Evolutionary conservation across 305 asterid genomes (phyloP).

Genomic region (Euphrasia arctica): DNA sequence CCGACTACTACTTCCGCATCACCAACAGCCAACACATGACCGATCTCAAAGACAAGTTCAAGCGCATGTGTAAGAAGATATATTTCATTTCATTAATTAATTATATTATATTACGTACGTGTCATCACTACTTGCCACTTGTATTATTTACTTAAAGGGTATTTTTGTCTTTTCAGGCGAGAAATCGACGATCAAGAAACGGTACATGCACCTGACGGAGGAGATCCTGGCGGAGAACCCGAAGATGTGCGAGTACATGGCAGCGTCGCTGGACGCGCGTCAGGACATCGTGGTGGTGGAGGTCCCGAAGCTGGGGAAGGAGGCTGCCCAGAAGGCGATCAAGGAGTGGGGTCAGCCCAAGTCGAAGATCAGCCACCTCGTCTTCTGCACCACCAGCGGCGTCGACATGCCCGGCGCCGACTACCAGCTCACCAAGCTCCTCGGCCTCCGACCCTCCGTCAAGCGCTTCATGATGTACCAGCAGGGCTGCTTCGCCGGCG

Average conservation of each 20-base stretch:
- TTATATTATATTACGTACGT: neutral
- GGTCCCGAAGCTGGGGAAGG: constrained; percentile 68
- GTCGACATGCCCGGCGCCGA: constrained; percentile 84
- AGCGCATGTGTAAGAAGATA: constrained; percentile 52
- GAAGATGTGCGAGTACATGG: constrained; percentile 49
- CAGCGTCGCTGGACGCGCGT: constrained; percentile 60
- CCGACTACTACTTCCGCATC: constrained; percentile 60
- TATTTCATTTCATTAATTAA: neutral
- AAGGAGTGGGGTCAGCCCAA: constrained; percentile 78
- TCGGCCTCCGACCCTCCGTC: constrained; percentile 69
- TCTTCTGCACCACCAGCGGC: constrained; percentile 78
- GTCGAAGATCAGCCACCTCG: constrained; percentile 61
- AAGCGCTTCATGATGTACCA: constrained; percentile 74
- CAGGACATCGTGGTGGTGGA: constrained; percentile 67
- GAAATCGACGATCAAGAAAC: constrained; percentile 51
- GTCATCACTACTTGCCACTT: neutral
- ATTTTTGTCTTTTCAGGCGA: constrained; percentile 37
- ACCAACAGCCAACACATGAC: constrained; percentile 54
- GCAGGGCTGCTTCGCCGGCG: constrained; percentile 77
- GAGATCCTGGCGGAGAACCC: constrained; percentile 52
- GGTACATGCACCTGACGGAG: constrained; percentile 64
- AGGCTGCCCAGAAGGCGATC: constrained; percentile 70
- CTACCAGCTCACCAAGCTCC: constrained; percentile 66
- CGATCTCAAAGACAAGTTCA: constrained; percentile 58
- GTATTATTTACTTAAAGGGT: too few relatives aligned